Base-by-base conservation (phyloP, 1,139 yeast genomes). In the Scheffersomyces stambukii region DNA sequence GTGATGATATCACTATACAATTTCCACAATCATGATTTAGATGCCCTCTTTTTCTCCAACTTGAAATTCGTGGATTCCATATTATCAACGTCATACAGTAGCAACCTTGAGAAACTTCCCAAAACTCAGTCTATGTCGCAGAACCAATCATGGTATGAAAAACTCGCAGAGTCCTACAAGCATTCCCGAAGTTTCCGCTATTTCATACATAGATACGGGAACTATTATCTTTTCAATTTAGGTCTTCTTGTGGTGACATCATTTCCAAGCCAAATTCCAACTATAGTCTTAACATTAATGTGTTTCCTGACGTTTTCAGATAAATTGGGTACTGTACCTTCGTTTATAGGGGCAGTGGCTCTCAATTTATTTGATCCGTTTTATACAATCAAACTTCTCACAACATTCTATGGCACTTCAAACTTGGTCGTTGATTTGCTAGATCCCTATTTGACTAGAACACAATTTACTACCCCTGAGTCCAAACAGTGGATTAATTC, bases 401-500 rank as follows among this genome's bases (percentile, higher is more conserved):
- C 69, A 7, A 53, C 68, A 1, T 70, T 62, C 40, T 65, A 70
- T 59, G 76, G 77, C 3, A 54, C 71, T 6, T 45, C 68, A 9
- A 53, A 64, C 25, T 52, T 75, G 32, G 57, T 64, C 24, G 53
- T 61, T 20, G 77, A 73, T 31, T 57, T 77, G 23, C 54, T 77
- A 21, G 50, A 53, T 8, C 81, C 81, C 3, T 77, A 72, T 45
- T 73, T 77, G 48, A 47, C 58, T 9, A 52, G 73, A 14, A 54
- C 75, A 13, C 70, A 74, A 7, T 68, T 75, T 35, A 50, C 65
- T 6, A 46, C 44, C n/a, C 38, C 52, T n/a, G 76, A 75, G 31
- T 57, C 57, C 26, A 57, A 60, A 8, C 66, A 61, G 31, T 77
- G 84, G 84, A 52, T 63, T 31, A 57, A 59, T 13, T 67, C 78